A percentile compares a stretch with the other conserved stretches of the same genome.
Conservation (phyloP, 495 filamentous ascomycete species). For the Chlorociboria aeruginascens region DNA sequence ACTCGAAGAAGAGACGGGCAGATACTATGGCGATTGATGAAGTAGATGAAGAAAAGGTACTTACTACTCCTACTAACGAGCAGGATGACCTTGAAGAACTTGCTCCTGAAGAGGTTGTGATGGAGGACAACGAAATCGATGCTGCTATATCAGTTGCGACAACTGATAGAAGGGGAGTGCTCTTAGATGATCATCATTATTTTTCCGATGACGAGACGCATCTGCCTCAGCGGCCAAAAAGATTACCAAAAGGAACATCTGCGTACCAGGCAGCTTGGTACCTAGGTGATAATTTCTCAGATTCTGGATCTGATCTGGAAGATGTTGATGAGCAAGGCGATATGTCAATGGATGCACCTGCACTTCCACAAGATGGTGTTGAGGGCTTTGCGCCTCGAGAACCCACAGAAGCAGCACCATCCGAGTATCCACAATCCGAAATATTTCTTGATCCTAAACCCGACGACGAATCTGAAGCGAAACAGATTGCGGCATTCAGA, state of each 20-base stretch:
- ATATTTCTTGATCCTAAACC: slow-evolving; percentile 81
- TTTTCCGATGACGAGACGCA: slow-evolving; percentile 83
- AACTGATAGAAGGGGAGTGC: slow-evolving; percentile 57
- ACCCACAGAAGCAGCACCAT: slow-evolving; percentile 65
- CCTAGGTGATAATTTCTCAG: slow-evolving; percentile 58
- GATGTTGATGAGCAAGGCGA: slow-evolving; percentile 48
- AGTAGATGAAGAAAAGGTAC: slow-evolving; percentile 33
- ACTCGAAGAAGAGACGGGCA: slow-evolving; percentile 39
- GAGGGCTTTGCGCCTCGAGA: slow-evolving; percentile 59
- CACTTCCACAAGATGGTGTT: slow-evolving; percentile 57
- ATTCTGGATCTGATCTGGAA: slow-evolving; percentile 74
- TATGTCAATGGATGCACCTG: slow-evolving; percentile 33
- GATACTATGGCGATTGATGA: slow-evolving; percentile 63
- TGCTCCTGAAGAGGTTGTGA: slow-evolving; percentile 72
- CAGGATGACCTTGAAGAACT: slow-evolving; percentile 73
- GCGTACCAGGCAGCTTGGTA: slow-evolving; percentile 92
- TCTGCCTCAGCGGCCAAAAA: slow-evolving; percentile 50
- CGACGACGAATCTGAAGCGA: slow-evolving; percentile 65
- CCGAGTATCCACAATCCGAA: slow-evolving; percentile 84
- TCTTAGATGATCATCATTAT: slow-evolving; percentile 95
- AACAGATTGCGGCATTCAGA: slow-evolving; percentile 67
- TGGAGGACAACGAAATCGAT: slow-evolving; percentile 45
- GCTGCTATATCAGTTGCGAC: slow-evolving; percentile 39
- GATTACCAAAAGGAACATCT: slow-evolving; percentile 82
- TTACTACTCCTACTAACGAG: slow-evolving; percentile 61